Base-by-base conservation (phyloP, 495 filamentous ascomycete species). In the Entonaema liquescens region DNA sequence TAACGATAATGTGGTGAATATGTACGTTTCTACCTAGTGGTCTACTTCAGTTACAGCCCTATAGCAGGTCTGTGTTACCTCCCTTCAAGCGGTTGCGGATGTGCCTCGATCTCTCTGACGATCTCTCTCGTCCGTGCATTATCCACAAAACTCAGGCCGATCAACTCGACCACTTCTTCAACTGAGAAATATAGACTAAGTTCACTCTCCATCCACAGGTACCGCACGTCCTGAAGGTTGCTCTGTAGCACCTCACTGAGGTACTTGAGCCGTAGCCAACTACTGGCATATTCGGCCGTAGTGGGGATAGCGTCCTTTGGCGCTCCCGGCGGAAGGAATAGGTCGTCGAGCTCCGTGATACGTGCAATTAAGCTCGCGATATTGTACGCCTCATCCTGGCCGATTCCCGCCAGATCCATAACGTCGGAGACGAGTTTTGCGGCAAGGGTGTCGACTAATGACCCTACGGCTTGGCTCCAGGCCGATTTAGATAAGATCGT, bases 241-340 rank as follows among this genome's bases (percentile, higher is more conserved):
- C 92, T 94, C 78, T 98, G 93, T 56, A 99, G 79, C 56, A 99
- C 92, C 76, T 97, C 92, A 57, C 89, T 84, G 19, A 99, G 80
- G 74, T 93, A 97, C 73, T 95, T 91, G 73, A 99, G 93, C 60
- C 92, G 90, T 60, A 97, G 83, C 96, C 95, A 99, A 67, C 86
- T 89, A 0, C 85, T 81, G 29, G 92, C 90, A 73, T 97, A 98
- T 31, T 97, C 84, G 11, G 89, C 87, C 23, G 93, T 93, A 38
- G 92, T 82, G 9, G 90, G 90, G 3, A 92, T 68, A 35, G 76
- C 82, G 38, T 79, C 71, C 58, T 76, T 70, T 36, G 76, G 64
- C 21, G 75, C 73, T 26, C 58, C 68, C 7, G 54, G 57, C 23
- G 90, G 90, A 42, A 91, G 79, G 77, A 98, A 96, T 17, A 95